Percentiles rank a stretch among this genome's conserved stretches.
These are phyloP conservation scores for Inosperma sp. DNA, from an alignment of 768 basidiomycete genomes.

Conservation along the genomic window DNA sequence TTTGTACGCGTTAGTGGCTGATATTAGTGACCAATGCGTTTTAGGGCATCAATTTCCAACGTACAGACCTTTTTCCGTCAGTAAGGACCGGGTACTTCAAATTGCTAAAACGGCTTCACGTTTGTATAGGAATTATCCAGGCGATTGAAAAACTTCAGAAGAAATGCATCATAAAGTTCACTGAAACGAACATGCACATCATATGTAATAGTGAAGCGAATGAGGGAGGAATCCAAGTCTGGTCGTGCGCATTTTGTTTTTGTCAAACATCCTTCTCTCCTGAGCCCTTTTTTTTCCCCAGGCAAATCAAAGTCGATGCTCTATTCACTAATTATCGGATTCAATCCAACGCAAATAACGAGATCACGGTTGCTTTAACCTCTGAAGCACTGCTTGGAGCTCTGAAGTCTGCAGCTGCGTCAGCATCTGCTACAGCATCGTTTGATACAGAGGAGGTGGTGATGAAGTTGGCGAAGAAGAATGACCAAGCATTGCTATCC, in stretches of 20 bases:
- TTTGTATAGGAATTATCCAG: conserved; percentile 68
- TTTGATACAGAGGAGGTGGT: conserved; percentile 63
- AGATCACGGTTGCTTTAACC: conserved; percentile 69
- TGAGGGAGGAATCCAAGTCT: conserved; percentile 84
- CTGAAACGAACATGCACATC: conserved; percentile 67
- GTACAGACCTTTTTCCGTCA: conserved; percentile 34
- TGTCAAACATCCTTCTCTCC: neutral
- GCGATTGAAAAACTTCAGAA: conserved; percentile 81
- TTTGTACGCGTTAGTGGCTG: conserved; percentile 4
- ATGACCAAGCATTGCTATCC: conserved; percentile 68
- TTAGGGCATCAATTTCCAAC: conserved; percentile 29
- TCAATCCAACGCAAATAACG: conserved; percentile 79
- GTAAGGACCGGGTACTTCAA: conserved; percentile 11
- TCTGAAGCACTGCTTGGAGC: conserved; percentile 73
- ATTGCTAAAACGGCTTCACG: neutral
- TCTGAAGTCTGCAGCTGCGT: conserved; percentile 57
- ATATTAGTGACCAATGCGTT: conserved; percentile 22
- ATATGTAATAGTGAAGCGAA: conserved; percentile 79
- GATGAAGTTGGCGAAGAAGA: conserved; percentile 85
- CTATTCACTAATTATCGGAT: conserved; percentile 77
- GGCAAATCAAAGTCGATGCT: conserved; percentile 61
- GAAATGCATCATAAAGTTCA: conserved; percentile 77
- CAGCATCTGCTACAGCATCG: conserved; percentile 36
- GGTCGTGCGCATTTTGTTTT: conserved; percentile 42
- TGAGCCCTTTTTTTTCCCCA: conserved; percentile 20